Evolutionary conservation across 441 rosid genomes (phyloP).

Genomic region (Croton setiger): DNA sequence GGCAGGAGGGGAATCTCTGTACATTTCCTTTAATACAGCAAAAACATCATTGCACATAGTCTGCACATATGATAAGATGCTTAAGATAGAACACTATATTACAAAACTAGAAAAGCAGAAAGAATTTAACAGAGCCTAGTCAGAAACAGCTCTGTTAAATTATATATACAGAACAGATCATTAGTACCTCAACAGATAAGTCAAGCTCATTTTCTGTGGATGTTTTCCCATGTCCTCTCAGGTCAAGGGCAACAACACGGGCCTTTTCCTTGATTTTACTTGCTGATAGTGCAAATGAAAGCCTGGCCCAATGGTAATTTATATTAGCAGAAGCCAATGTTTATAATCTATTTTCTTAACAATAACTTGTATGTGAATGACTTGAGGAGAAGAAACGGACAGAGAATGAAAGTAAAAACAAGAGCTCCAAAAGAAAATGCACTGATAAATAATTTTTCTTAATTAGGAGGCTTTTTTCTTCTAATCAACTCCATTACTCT

Average conservation of each 20-base stretch:
- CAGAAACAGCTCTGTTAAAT: not conserved
- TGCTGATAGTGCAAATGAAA: slow-evolving; percentile 81
- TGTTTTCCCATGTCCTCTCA: slow-evolving; percentile 96
- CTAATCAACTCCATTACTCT: not conserved
- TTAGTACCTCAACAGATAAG: slow-evolving; percentile 74
- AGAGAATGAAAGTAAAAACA: not conserved
- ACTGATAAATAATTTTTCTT: not conserved
- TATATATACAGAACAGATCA: slow-evolving; percentile 1
- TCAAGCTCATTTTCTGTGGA: slow-evolving; percentile 75
- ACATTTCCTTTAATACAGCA: slow-evolving; percentile 75
- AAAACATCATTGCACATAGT: slow-evolving; percentile 85
- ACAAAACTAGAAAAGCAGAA: not conserved
- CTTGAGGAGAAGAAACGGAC: not conserved
- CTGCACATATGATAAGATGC: slow-evolving; percentile 42
- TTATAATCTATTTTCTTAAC: not conserved
- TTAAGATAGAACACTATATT: not conserved
- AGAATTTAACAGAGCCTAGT: not conserved
- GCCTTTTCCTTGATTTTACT: slow-evolving; percentile 85
- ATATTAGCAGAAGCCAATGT: not conserved
- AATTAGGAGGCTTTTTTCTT: not conserved
- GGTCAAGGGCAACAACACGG: slow-evolving; percentile 81
- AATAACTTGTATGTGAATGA: not conserved
- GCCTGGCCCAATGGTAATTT: slow-evolving; percentile 40
- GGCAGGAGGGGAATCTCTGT: slow-evolving; percentile 91
- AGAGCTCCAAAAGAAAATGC: not conserved